Evolutionary conservation across 257 asterid species (phyloP), one percentile per base, ranked within the genome.

Genomic region (Knoxia roxburghii): DNA sequence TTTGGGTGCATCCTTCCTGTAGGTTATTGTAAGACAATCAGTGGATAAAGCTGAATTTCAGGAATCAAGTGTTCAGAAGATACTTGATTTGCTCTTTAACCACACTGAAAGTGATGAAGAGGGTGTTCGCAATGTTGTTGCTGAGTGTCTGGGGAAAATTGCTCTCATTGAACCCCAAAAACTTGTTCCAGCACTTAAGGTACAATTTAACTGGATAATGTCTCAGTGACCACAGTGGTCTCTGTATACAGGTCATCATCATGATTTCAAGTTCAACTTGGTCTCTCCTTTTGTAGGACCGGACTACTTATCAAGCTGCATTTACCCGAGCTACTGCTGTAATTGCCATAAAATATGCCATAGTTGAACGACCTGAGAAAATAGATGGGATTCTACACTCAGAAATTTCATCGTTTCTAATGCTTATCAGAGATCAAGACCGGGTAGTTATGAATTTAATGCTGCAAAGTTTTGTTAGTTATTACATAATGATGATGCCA

Each of bases 61-160:
- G 75, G 88, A 88, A 77, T 85, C 96, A 35, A 94, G 95, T 73
- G 99, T 94, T 57, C 93, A 82, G 75, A 94, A 90, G 85, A 94
- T 94, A 73, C 87, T 95, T 54, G 82, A 77, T 72, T 80, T 94
- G 81, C 93, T 94, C 46, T 94, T 94, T 74, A 94, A 88, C 83
- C 99, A 94, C 76, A 90, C 96, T 72, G 99, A 94, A 86, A 94
- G 99, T 70, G 99, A 94, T 51, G 99, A 94, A 79, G 99, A 94
- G 86, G 99, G 99, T 43, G 95, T 94, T 78, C 96, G 99, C 75
- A 94, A 94, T 84, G 98, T 94, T 70, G 99, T 94, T 35, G 99
- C 99, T 37, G 99, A 90, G 78, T 94, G 99, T 77, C 84, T 94
- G 52, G 99, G 99, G 33, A 94, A 94, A 80, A 94, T 94, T 73